Conservation (phyloP, 345 rosid genomes). For the Sisymbrium altissimum region DNA sequence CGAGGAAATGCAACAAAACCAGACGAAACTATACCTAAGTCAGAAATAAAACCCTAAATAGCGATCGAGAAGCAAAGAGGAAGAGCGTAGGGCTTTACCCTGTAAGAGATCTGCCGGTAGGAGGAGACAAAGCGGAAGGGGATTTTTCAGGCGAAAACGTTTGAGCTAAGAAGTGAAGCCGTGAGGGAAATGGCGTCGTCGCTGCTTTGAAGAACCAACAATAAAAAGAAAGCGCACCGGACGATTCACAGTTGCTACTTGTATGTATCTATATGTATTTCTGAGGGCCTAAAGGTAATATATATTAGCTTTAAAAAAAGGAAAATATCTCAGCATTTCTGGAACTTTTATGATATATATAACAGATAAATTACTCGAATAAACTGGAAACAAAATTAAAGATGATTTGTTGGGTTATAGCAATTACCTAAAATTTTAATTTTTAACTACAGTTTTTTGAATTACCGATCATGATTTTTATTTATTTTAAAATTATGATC, state of each 20-base stretch:
- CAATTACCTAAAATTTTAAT: no score
- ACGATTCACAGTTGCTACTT: background rate
- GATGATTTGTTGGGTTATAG: no score
- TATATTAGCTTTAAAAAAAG: no score
- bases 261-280: no score
- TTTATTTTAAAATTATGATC: no score
- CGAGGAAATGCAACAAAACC: background rate
- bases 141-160: background rate
- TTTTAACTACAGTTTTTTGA: no score
- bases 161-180: background rate
- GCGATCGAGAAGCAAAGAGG: constrained; percentile 1
- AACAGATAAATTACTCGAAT: no score
- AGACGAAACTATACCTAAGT: background rate
- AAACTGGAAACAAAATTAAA: no score
- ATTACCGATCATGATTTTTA: no score
- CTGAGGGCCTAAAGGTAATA: no score
- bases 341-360: no score
- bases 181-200: constrained; percentile 11
- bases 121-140: background rate
- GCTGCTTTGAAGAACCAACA: background rate
- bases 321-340: background rate
- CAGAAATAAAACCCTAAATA: constrained; percentile 6
- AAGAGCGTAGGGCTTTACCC: background rate
- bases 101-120: background rate
- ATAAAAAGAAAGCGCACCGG: background rate